A percentile compares a stretch with the other conserved stretches of the same genome.
phyloP scores from a whole-genome alignment of 768 basidiomycete genomes.

The Macrolepiota albuminosa region DNA sequence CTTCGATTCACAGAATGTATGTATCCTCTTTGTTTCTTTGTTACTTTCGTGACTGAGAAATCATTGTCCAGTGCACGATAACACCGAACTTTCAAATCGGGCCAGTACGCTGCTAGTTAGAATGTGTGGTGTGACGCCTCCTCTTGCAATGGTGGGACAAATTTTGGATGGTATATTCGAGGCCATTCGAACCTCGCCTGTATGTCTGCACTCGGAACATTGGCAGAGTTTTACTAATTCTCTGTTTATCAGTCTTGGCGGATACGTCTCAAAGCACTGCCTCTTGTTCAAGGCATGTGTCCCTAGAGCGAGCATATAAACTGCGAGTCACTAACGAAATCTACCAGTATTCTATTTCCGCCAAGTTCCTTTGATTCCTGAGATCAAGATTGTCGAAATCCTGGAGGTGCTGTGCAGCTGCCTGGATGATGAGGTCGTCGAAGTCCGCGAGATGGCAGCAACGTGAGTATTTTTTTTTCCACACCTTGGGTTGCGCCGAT shows the following conservation, averaged over 20 bases:
- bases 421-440: conserved; percentile 81
- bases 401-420: conserved; percentile 82
- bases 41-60: not conserved
- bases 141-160: conserved; percentile 59
- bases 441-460: conserved; percentile 88
- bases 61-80: conserved; percentile 56
- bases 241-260: conserved; percentile 65
- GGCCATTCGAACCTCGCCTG: conserved; percentile 72
- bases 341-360: conserved; percentile 79
- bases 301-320: not conserved
- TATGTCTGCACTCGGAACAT: conserved; percentile 26
- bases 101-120: conserved; percentile 71
- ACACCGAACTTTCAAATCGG: conserved; percentile 61
- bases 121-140: conserved; percentile 84
- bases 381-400: conserved; percentile 72
- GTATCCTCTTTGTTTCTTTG: conserved; percentile 7
- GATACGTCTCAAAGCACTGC: conserved; percentile 81
- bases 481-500: not conserved
- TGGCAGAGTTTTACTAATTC: not conserved
- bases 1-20: conserved; percentile 71
- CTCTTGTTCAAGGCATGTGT: conserved; percentile 68
- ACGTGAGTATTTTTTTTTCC: conserved; percentile 44
- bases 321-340: not conserved
- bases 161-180: conserved; percentile 70
- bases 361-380: conserved; percentile 75